phyloP scores from a whole-genome alignment of 176 grass and related monocot genomes.

The Pharus latifolius region DNA sequence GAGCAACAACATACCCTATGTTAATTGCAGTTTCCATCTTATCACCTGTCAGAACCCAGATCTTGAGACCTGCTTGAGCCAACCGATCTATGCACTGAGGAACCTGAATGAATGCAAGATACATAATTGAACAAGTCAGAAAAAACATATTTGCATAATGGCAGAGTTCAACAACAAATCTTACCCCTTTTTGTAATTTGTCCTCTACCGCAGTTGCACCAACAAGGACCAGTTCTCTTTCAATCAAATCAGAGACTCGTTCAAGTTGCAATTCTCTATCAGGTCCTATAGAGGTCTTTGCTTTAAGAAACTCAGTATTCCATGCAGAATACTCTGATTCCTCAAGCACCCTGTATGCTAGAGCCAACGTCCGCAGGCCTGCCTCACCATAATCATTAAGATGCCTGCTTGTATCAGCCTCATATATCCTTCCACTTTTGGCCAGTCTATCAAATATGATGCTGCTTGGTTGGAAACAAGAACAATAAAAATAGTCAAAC shows the following conservation, averaged over 20 bases:
- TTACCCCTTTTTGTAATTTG: conserved; percentile 87
- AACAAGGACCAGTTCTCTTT: conserved; percentile 86
- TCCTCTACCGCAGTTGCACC: conserved; percentile 95
- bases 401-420: conserved; percentile 64
- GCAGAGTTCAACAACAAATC: conserved; percentile 4
- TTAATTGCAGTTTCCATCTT: conserved; percentile 99
- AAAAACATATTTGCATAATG: conserved; percentile 21
- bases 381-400: conserved; percentile 91
- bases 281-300: conserved; percentile 74
- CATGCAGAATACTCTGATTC: conserved; percentile 88
- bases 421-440: conserved; percentile 78
- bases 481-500: conserved; percentile 8
- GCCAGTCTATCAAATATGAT: conserved; percentile 95
- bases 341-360: conserved; percentile 74
- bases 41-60: conserved; percentile 99
- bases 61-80: conserved; percentile 95
- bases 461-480: conserved; percentile 30
- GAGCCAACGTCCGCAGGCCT: conserved; percentile 76
- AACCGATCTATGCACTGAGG: conserved; percentile 94
- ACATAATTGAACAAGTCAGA: conserved; percentile 16
- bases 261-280: conserved; percentile 85
- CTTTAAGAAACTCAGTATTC: conserved; percentile 87
- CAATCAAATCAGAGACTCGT: conserved; percentile 75
- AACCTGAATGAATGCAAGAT: conserved; percentile 46
- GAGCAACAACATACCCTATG: conserved; percentile 61